Percentiles rank a stretch among this genome's conserved stretches.
phyloP scores from a whole-genome alignment of 177 flowering plant species.

The Vitis hybrid region DNA sequence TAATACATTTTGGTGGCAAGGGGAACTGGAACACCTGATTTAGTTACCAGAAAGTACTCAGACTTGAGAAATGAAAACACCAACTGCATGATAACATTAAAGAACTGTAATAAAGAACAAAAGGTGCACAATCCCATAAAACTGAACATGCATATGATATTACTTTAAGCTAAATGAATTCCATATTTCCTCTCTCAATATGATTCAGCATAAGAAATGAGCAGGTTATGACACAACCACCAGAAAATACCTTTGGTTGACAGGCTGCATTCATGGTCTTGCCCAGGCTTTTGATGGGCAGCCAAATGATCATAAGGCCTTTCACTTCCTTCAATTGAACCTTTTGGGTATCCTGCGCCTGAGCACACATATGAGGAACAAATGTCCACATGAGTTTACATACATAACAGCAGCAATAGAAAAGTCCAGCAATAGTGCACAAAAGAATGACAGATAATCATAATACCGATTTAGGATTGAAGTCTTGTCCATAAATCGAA shows the following conservation, averaged over 20 bases:
- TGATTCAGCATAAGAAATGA: not conserved
- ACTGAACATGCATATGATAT: not conserved
- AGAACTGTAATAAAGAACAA: not conserved
- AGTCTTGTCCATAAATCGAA: not conserved
- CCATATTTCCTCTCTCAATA: not conserved
- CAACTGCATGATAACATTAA: not conserved
- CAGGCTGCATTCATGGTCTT: slow-evolving; percentile 4
- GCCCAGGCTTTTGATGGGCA: slow-evolving; percentile 2
- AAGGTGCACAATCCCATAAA: not conserved
- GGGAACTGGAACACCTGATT: slow-evolving; percentile 65
- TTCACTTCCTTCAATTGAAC: slow-evolving; percentile 13
- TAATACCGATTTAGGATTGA: not conserved
- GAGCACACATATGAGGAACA: slow-evolving; percentile 11
- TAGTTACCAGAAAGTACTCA: not conserved
- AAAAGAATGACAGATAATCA: not conserved
- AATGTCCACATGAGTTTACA: slow-evolving; percentile 1
- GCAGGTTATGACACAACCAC: not conserved
- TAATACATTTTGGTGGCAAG: slow-evolving; percentile 78
- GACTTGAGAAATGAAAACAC: not conserved
- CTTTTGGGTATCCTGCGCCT: slow-evolving; percentile 14
- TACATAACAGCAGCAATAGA: not conserved
- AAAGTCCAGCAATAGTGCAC: not conserved
- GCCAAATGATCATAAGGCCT: slow-evolving; percentile 8
- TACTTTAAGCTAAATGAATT: not conserved
- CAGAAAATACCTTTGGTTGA: slow-evolving; percentile 16